Conservation (phyloP, 257 asterid species). For the Lithospermum erythrorhizon region DNA sequence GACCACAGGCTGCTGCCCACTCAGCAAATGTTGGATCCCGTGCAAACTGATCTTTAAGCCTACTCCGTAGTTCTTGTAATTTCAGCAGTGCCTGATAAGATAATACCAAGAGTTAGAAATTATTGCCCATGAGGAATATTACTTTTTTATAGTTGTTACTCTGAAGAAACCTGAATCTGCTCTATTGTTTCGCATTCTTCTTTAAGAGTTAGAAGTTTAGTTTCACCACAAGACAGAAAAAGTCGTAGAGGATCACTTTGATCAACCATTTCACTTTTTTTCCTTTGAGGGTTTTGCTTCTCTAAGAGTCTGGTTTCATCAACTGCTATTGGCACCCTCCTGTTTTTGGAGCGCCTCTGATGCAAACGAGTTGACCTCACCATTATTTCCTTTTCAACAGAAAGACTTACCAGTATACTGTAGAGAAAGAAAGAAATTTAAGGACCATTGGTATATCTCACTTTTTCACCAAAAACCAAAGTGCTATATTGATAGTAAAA, state of each 20-base stretch:
- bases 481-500: slow-evolving; percentile 1
- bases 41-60: slow-evolving; percentile 46
- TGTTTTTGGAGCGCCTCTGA: slow-evolving; percentile 57
- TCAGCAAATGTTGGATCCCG: slow-evolving; percentile 71
- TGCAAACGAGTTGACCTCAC: slow-evolving; percentile 69
- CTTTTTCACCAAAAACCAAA: slow-evolving; percentile 6
- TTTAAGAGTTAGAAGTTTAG: slow-evolving; percentile 60
- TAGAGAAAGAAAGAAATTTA: slow-evolving; percentile 14
- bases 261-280: slow-evolving; percentile 29
- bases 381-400: slow-evolving; percentile 26
- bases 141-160: background rate
- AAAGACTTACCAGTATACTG: slow-evolving; percentile 24
- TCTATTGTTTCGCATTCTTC: slow-evolving; percentile 59
- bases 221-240: slow-evolving; percentile 60
- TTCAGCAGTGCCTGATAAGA: slow-evolving; percentile 43
- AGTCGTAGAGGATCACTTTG: slow-evolving; percentile 48
- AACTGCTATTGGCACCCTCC: slow-evolving; percentile 41
- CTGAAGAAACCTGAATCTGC: slow-evolving; percentile 60
- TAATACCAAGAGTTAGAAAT: background rate
- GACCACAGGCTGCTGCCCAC: slow-evolving; percentile 74
- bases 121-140: background rate
- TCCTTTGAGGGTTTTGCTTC: slow-evolving; percentile 34
- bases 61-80: slow-evolving; percentile 46
- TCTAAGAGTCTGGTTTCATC: slow-evolving; percentile 28
- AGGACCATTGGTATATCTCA: background rate